Evolutionary conservation across 208 protist genomes (phyloP).

Genomic region (Leishmania martiniquensis): DNA sequence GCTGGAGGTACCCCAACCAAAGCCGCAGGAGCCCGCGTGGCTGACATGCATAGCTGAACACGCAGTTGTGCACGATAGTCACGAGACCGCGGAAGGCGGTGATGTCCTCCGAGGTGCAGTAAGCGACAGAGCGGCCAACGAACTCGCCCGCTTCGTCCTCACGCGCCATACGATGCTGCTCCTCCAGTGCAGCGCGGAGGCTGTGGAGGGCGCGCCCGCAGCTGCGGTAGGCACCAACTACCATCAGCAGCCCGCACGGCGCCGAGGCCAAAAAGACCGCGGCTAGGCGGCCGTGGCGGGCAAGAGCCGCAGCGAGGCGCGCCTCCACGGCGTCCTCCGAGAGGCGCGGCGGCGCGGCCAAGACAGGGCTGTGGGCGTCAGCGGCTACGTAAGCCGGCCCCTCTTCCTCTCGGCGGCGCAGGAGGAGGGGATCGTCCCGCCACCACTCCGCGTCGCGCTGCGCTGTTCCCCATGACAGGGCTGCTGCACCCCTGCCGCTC

Average conservation of each 20-base stretch:
- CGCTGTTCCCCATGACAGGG: neutral
- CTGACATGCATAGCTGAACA: constrained; percentile 59
- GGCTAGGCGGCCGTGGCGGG: constrained; percentile 10
- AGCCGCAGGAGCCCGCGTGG: constrained; percentile 61
- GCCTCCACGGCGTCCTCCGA: constrained; percentile 6
- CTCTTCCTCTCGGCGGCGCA: neutral
- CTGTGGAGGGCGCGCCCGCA: constrained; percentile 41
- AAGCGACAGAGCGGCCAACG: constrained; percentile 54
- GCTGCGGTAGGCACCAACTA: constrained; percentile 61
- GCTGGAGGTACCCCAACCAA: constrained; percentile 72
- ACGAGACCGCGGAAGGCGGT: constrained; percentile 43
- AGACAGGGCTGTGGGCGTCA: neutral
- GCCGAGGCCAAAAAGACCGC: constrained; percentile 19
- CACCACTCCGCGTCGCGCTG: constrained; percentile 11
- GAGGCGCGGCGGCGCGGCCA: neutral
- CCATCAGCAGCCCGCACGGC: constrained; percentile 58
- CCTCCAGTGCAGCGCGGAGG: constrained; percentile 57
- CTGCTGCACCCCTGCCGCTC: neutral
- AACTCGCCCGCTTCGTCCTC: constrained; percentile 41
- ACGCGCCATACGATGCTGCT: constrained; percentile 46
- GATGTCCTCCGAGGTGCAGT: constrained; percentile 70
- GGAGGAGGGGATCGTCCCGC: neutral
- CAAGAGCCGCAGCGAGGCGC: constrained; percentile 10
- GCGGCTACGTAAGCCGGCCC: neutral
- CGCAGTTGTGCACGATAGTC: constrained; percentile 56